Percentiles rank a stretch among this genome's conserved stretches.
These are phyloP conservation scores for Oehlia diaphana DNA, from an alignment of 192 early-diverging fungal species.

Conservation along the genomic window DNA sequence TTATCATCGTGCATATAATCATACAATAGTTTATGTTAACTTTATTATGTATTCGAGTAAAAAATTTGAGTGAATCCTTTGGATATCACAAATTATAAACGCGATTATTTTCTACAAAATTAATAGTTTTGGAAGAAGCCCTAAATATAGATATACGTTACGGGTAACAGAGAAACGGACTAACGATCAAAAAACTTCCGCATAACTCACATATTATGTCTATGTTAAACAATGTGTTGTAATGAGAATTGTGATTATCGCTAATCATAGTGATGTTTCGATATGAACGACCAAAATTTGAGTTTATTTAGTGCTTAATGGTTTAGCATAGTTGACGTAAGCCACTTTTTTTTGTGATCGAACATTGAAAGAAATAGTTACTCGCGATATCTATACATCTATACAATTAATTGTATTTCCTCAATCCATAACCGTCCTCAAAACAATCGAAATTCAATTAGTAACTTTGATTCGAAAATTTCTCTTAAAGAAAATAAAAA, in stretches of 20 bases:
- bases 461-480: neutral
- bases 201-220: no score
- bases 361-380: neutral
- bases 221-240: no score
- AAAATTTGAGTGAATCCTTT: no score
- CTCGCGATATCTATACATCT: neutral
- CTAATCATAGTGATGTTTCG: no score
- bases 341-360: constrained; percentile 3
- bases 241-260: no score
- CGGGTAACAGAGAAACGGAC: no score
- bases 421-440: neutral
- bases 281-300: no score
- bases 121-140: no score
- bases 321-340: constrained; percentile 4
- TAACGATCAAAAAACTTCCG: no score
- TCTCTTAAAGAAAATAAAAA: neutral
- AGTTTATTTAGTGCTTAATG: neutral
- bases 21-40: no score
- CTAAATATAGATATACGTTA: no score
- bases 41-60: neutral
- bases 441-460: neutral
- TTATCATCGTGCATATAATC: neutral
- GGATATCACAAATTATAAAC: neutral
- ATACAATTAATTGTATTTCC: neutral
- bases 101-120: neutral